A percentile compares a stretch with the other conserved stretches of the same genome.
These are phyloP conservation scores for Acanthamoeba healyi DNA, from an alignment of 208 protist genomes.

Conservation along the genomic window DNA sequence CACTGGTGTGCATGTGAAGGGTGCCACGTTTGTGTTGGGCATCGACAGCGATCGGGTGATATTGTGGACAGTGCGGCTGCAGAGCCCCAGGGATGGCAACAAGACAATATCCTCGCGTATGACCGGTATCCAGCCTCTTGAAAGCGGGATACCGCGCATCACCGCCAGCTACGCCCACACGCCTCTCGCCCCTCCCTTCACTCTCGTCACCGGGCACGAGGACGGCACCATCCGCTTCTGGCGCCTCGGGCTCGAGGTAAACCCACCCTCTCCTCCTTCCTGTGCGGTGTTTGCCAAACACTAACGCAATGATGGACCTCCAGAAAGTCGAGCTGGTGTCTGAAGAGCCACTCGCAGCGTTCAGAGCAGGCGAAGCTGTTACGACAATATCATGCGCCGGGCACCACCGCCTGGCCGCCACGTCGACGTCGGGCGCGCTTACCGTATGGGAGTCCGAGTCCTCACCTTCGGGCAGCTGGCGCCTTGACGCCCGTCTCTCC, in stretches of 20 bases:
- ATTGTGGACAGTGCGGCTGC: not conserved
- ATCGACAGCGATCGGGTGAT: constrained; percentile 10
- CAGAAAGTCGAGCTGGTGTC: constrained; percentile 2
- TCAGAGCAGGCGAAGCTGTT: not conserved
- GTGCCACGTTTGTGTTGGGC: not conserved
- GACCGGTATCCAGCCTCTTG: constrained; percentile 7
- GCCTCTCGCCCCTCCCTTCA: not conserved
- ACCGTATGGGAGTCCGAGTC: constrained; percentile 35
- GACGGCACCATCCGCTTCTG: constrained; percentile 62
- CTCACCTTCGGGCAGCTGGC: not conserved
- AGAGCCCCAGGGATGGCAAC: not conserved
- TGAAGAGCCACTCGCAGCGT: not conserved
- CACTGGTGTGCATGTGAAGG: not conserved
- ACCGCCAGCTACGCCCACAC: not conserved
- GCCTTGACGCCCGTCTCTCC: constrained; percentile 43
- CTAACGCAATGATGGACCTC: not conserved
- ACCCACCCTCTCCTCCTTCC: not conserved
- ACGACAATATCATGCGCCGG: not conserved
- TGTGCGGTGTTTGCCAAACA: not conserved
- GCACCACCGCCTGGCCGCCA: not conserved
- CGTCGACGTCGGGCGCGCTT: not conserved
- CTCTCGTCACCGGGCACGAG: constrained; percentile 39
- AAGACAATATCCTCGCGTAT: not conserved
- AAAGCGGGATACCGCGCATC: not conserved
- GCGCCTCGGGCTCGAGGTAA: not conserved